Evolutionary conservation across 2,329 filamentous ascomycete genomes (phyloP).

Genomic region (Fusarium globosum): DNA sequence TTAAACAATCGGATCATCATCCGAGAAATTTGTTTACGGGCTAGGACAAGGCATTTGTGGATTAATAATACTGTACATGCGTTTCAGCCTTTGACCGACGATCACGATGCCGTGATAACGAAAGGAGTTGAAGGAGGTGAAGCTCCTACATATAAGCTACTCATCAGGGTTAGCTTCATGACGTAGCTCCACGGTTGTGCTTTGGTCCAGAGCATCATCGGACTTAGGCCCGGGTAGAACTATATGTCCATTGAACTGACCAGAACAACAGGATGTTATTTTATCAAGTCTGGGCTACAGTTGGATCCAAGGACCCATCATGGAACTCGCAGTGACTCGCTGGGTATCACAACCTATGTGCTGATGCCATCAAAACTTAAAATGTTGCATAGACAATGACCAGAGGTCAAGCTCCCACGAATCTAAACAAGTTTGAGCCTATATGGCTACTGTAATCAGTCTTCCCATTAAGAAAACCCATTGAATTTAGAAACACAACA

Average conservation of each 20-base stretch:
- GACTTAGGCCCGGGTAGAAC: neutral
- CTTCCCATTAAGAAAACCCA: neutral
- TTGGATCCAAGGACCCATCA: neutral
- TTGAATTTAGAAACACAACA: neutral
- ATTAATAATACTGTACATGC: neutral
- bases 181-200: conserved; percentile 12
- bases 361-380: neutral
- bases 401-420: neutral
- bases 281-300: neutral
- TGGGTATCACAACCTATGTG: neutral
- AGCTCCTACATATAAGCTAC: neutral
- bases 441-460: neutral
- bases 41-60: neutral
- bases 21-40: conserved; percentile 4
- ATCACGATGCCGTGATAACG: neutral
- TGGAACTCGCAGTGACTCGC: neutral
- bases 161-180: conserved; percentile 21
- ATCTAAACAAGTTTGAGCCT: neutral
- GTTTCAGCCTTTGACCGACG: neutral
- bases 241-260: neutral
- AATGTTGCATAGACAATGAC: neutral
- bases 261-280: neutral
- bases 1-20: neutral
- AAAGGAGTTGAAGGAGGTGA: neutral
- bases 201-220: neutral